A percentile compares a stretch with the other conserved stretches of the same genome.
phyloP scores from a whole-genome alignment of 2,329 filamentous ascomycete species.

The Talaromyces islandicus region DNA sequence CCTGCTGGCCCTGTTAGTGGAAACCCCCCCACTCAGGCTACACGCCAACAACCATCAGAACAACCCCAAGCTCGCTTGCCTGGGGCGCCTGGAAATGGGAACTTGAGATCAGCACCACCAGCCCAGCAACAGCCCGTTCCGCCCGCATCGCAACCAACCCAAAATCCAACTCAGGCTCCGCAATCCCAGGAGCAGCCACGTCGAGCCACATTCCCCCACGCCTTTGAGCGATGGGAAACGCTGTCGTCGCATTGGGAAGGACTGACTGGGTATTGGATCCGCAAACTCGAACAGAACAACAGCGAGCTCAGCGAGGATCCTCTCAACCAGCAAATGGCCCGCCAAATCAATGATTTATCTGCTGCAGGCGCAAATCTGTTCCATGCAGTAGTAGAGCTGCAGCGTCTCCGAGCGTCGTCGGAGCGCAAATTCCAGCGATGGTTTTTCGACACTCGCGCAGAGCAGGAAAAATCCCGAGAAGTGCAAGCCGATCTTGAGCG shows the following conservation, averaged over 20 bases:
- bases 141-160: slow-evolving; percentile 21
- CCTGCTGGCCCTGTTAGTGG: slow-evolving; percentile 34
- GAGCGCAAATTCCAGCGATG: slow-evolving; percentile 97
- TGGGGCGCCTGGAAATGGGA: neutral
- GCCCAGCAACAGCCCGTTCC: slow-evolving; percentile 13
- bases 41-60: neutral
- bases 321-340: slow-evolving; percentile 77
- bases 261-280: slow-evolving; percentile 94
- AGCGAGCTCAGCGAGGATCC: slow-evolving; percentile 78
- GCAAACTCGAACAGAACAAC: slow-evolving; percentile 82
- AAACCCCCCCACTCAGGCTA: neutral
- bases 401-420: slow-evolving; percentile 86
- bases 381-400: slow-evolving; percentile 93
- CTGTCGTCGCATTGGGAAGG: slow-evolving; percentile 98
- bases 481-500: slow-evolving; percentile 73
- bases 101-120: slow-evolving; percentile 7
- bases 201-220: slow-evolving; percentile 80
- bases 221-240: slow-evolving; percentile 96
- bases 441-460: slow-evolving; percentile 91
- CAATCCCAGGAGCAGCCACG: slow-evolving; percentile 29
- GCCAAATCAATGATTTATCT: slow-evolving; percentile 95
- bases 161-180: slow-evolving; percentile 17
- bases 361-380: slow-evolving; percentile 95
- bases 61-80: neutral
- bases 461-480: slow-evolving; percentile 81